Evolutionary conservation across 2,329 filamentous ascomycete species (phyloP), one percentile per base, ranked within the genome.

Genomic region (Incumbomyces lentus): DNA sequence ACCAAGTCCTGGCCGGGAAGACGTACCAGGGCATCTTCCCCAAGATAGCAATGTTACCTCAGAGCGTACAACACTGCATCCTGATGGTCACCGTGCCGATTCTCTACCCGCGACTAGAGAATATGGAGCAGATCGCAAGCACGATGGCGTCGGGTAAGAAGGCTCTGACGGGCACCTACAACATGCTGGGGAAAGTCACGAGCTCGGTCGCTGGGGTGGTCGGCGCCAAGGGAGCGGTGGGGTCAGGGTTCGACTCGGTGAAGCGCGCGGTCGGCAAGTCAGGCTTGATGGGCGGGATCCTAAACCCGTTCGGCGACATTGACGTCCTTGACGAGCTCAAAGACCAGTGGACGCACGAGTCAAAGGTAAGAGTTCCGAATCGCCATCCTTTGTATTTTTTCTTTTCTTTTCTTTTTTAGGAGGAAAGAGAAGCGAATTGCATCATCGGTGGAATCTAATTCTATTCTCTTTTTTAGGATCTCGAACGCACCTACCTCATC

Each of bases 21-120:
- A 96, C 92, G 1, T 98, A 98, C 62, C 92, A 98, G 65, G 92
- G 92, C 31, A 76, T 98, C 18, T 96, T 98, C 67, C 92, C 92
- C 37, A 96, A 95, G 65, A 80, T 98, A 29, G 90, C 88, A 1
- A 84, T 85, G 58, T 70, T 98, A 2, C 92, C 92, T 1, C 84
- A 87, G 0, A 92, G 84, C 57, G 88, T 98, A 8, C 92, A 98
- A 66, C 92, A 98, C 64, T 95, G 90, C 60, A 79, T 98, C 48
- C 92, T 89, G 85, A 93, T 96, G 82, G 66, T 96, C 10, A 86
- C 90, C 0, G 87, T 95, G 5, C 92, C 92, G 0, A 64, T 96
- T 16, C 71, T 96, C 34, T 98, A 96, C 60, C 92, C 92, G 17
- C 79, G 92, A 1, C 70, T 98, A 13, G 92, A 96, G 56, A 85